These are phyloP conservation scores for Oryza meyeriana DNA, from an alignment of 176 grass and related monocot species.

Conservation along the genomic window DNA sequence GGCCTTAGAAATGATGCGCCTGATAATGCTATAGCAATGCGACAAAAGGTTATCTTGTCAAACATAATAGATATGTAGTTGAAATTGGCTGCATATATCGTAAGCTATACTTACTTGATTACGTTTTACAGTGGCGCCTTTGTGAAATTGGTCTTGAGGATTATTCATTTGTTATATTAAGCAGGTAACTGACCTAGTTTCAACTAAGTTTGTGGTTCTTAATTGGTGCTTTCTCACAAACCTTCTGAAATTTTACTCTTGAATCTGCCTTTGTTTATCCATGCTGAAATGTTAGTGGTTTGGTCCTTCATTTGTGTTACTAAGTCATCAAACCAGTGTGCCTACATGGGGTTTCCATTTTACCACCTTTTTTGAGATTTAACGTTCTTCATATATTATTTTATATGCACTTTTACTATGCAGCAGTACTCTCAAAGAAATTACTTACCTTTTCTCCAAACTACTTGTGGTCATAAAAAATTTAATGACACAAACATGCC, in stretches of 20 bases:
- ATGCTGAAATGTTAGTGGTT: not conserved
- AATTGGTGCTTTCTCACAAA: not conserved
- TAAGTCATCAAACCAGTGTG: too few species aligned
- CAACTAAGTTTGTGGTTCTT: not conserved
- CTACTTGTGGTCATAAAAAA: too few species aligned
- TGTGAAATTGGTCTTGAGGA: constrained; percentile 95
- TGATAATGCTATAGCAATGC: constrained; percentile 90
- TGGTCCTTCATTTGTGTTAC: not conserved
- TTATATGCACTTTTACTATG: too few species aligned
- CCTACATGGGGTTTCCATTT: too few species aligned
- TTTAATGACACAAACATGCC: too few species aligned
- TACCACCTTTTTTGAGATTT: too few species aligned
- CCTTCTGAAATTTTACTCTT: not conserved
- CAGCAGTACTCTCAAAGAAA: too few species aligned
- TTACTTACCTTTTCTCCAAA: too few species aligned
- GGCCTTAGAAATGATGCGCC: constrained; percentile 93
- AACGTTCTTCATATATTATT: too few species aligned
- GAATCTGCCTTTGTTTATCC: not conserved
- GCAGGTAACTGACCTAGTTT: constrained; percentile 51
- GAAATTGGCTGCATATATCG: constrained; percentile 22
- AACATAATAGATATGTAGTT: constrained; percentile 2
- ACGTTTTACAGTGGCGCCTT: constrained; percentile 81
- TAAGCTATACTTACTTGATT: constrained; percentile 32
- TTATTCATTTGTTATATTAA: constrained; percentile 94
- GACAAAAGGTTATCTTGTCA: constrained; percentile 73